Base-by-base conservation (phyloP, 805 yeast genomes). In the Saccharomycopsis synnaedendra region DNA sequence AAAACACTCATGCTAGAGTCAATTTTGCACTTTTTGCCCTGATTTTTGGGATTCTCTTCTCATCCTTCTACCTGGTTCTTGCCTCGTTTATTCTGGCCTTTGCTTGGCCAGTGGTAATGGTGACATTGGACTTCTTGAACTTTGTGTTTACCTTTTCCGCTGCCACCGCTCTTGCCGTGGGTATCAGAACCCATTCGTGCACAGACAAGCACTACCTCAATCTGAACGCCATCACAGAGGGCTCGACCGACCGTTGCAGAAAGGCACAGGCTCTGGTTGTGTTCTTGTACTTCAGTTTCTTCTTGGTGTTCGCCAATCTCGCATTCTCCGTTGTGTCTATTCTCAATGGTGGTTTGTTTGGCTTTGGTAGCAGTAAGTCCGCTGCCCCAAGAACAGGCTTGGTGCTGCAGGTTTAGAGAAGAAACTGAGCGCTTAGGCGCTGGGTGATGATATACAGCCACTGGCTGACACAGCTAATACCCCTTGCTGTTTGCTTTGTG, bases 111-210 rank as follows among this genome's bases (percentile, higher is more conserved):
- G 65, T 85, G 45, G 65, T 89, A 57, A 66, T 86, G 62, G 78
- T 82, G 51, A 58, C 70, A 48, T 70, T 86, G 62, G 98, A 93
- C 73, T 82, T 87, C 70, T 72, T 93, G 68, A 88, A 88, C 76
- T 68, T 80, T 58, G 84, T 89, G 58, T 93, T 93, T 80, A 80
- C 96, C 49, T 86, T 93, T 66, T 80, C 97, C 44, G 97, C 86
- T 56, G 97, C 89, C 60, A 80, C 95, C 50, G 96, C 96, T 46
- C 72, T 93, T 62, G 97, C 97, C 46, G 95, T 86, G 52, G 94
- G 80, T 60, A 80, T 85, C 62, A 79, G 89, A 67, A 74, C 73
- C 55, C 96, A 88, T 75, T 82, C 95, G 39, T 90, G 98, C 75
- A 51, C 71, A 57, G 83, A 87, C 78, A 56, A 70, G 53, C 50